Conservation (phyloP, 2,329 filamentous ascomycete species). For the Aspergillus sp. region DNA sequence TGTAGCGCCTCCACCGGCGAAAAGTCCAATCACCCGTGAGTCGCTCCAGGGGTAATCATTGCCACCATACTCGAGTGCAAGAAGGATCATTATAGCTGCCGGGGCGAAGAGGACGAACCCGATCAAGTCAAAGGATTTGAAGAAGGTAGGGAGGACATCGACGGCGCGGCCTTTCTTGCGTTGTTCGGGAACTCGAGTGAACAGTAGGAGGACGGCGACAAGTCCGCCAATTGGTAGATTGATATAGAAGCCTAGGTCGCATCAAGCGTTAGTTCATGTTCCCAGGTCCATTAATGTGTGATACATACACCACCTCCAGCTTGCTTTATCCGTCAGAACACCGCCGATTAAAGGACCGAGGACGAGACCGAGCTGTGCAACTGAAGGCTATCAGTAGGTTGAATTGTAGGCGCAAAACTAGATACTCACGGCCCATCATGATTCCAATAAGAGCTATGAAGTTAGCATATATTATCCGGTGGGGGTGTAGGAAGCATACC, state of each 20-base stretch:
- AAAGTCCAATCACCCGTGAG: conserved; percentile 47
- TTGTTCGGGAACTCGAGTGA: conserved; percentile 25
- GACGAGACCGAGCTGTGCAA: conserved; percentile 37
- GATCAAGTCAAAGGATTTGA: conserved; percentile 52
- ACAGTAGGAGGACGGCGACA: conserved; percentile 27
- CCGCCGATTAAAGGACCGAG: conserved; percentile 50
- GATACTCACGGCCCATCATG: conserved; percentile 23
- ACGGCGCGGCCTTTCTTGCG: neutral
- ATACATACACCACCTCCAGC: conserved; percentile 32
- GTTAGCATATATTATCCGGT: neutral
- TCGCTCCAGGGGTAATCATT: conserved; percentile 56
- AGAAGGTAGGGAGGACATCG: conserved; percentile 16
- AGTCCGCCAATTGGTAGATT: conserved; percentile 54
- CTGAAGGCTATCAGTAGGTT: conserved; percentile 3
- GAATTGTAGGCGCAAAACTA: neutral
- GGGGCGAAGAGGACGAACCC: conserved; percentile 59
- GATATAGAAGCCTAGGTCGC: conserved; percentile 51
- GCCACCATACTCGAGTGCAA: conserved; percentile 64
- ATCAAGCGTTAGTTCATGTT: neutral
- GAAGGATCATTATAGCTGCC: conserved; percentile 57
- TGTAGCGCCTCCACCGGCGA: conserved; percentile 27
- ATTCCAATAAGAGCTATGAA: conserved; percentile 9
- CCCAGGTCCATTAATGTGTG: neutral
- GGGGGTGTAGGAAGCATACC: neutral
- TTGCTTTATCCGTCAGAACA: conserved; percentile 42